Evolutionary conservation across 2,329 filamentous ascomycete genomes (phyloP), one percentile per base, ranked within the genome.

Genomic region (Celoporthe dispersa): DNA sequence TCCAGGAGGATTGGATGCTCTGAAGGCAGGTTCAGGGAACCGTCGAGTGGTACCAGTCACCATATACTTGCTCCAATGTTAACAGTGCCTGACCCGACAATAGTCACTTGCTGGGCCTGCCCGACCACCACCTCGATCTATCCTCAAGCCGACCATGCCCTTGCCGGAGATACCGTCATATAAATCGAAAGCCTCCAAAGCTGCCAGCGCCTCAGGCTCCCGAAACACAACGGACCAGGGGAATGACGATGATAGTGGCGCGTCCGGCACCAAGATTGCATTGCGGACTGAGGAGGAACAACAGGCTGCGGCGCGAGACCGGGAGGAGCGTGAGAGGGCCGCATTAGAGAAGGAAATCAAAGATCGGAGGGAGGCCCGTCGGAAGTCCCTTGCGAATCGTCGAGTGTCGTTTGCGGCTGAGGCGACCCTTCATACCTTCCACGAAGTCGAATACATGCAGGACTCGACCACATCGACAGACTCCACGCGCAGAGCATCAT

Each of bases 341-440:
- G 84, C 88, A 67, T 77, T 87, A 19, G 87, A 91, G 76, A 89
- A 88, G 74, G 88, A 88, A 62, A 85, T 89, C 64, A 82, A 87
- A 70, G 90, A 95, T 75, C 88, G 94, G 68, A 88, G 94, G 75
- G 96, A 97, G 79, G 94, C 94, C 60, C 91, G 96, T 73, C 88
- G 96, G 75, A 98, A 98, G 79, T 98, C 94, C 25, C 87, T 97
- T 69, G 94, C 95, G 63, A 97, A 96, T 79, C 90, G 96, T 76
- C 90, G 96, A 77, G 96, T 99, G 44, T 98, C 95, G 0, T 99
- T 99, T 80, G 96, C 96, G 5, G 96, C 96, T 1, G 96, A 99
- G 81, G 96, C 96, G 16, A 99, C 96, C 3, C 86, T 99, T 48
- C 96, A 99, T 79, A 99, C 96, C 0, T 98, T 97, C 86, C 94